phyloP scores from a whole-genome alignment of 148 eudicot species.

The Nyssa sinensis region DNA sequence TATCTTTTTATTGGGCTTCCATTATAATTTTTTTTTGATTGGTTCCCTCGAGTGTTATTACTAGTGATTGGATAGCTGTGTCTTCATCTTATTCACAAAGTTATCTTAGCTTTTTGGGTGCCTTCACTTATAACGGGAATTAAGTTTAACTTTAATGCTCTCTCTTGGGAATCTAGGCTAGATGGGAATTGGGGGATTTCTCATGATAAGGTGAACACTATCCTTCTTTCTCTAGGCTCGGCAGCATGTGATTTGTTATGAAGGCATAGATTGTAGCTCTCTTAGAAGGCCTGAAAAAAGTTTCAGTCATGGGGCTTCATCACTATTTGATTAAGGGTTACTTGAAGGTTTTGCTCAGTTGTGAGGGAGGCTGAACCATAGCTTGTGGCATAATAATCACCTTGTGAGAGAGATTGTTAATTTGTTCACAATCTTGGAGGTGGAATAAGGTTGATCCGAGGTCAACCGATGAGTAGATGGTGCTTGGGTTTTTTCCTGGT shows the following conservation, averaged over 20 bases:
- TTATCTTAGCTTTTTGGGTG: background rate
- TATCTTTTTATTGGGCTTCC: background rate
- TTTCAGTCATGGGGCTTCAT: background rate
- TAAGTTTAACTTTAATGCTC: background rate
- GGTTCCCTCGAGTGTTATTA: background rate
- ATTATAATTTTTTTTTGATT: no score
- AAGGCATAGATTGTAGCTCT: background rate
- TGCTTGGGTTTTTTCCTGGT: conserved; percentile 2
- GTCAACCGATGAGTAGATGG: background rate
- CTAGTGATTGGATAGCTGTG: no score
- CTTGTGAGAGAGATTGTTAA: no score
- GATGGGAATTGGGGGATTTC: background rate
- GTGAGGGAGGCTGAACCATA: background rate
- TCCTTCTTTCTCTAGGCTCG: background rate
- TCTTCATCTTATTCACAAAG: background rate
- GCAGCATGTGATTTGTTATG: background rate
- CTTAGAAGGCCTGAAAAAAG: background rate
- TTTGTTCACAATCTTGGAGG: no score
- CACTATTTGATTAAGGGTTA: conserved; percentile 2
- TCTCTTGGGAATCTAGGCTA: background rate
- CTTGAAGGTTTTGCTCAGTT: background rate
- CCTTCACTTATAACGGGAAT: background rate
- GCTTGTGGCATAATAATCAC: background rate
- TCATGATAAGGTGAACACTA: background rate
- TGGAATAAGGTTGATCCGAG: background rate